phyloP scores from a whole-genome alignment of 345 rosid species.

The Combretum micranthum region DNA sequence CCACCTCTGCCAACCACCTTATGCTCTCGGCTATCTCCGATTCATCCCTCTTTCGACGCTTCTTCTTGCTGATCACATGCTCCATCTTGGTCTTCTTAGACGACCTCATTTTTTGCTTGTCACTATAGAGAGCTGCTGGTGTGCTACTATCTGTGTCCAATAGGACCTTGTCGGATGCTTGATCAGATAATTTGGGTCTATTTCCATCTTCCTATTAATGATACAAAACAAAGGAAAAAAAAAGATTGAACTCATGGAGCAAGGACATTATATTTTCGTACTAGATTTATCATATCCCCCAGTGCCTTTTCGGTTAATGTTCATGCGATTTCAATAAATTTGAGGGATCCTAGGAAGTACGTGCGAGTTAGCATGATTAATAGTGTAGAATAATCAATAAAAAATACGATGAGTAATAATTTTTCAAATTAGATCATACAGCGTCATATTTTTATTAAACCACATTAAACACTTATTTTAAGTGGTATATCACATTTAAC shows the following conservation, averaged over 20 bases:
- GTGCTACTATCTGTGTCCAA: constrained; percentile 83
- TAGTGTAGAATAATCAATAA: no score
- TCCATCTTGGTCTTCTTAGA: constrained; percentile 27
- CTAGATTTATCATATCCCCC: no score
- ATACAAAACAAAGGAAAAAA: background rate
- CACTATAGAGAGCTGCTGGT: constrained; percentile 64
- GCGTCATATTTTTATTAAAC: no score
- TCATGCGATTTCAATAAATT: no score
- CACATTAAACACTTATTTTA: no score
- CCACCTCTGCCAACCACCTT: constrained; percentile 73
- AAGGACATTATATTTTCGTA: background rate
- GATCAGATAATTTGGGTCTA: constrained; percentile 38
- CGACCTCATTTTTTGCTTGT: constrained; percentile 28
- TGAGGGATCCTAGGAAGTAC: no score
- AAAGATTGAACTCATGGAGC: background rate
- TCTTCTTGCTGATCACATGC: constrained; percentile 29
- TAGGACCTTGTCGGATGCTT: constrained; percentile 41
- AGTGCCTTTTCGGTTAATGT: no score
- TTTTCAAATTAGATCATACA: no score
- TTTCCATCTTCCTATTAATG: constrained; percentile 49
- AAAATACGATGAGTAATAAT: no score
- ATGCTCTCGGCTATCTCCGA: constrained; percentile 75
- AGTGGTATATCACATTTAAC: no score
- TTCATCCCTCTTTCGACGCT: constrained; percentile 39
- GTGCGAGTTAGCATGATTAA: no score